Evolutionary conservation across 2,329 filamentous ascomycete genomes (phyloP).

Genomic region (Diaporthe humulicola): DNA sequence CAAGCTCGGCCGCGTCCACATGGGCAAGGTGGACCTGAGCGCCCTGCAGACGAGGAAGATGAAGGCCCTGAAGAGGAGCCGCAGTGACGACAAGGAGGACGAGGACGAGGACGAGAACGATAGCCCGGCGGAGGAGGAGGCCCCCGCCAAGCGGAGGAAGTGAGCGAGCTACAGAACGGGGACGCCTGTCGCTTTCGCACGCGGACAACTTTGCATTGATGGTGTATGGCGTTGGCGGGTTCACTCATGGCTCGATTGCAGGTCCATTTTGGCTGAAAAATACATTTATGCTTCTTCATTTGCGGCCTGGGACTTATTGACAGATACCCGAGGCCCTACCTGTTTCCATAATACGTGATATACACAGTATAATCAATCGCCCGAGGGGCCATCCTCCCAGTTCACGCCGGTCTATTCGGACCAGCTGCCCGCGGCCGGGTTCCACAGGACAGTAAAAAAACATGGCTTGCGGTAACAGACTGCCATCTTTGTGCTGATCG

Average conservation of each 20-base stretch:
- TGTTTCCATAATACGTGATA: background rate
- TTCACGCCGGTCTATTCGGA: background rate
- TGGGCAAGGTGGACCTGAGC: slow-evolving; percentile 89
- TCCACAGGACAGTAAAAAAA: background rate
- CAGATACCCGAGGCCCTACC: background rate
- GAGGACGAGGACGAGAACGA: slow-evolving; percentile 63
- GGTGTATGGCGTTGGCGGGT: slow-evolving; percentile 39
- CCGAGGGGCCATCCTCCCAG: background rate
- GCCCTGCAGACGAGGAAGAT: slow-evolving; percentile 97
- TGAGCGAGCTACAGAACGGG: slow-evolving; percentile 37
- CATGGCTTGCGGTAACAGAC: background rate
- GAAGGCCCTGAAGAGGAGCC: slow-evolving; percentile 94
- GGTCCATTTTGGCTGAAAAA: slow-evolving; percentile 11
- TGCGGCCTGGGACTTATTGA: background rate
- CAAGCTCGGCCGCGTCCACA: slow-evolving; percentile 93
- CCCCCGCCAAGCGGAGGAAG: slow-evolving; percentile 54
- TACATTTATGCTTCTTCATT: background rate
- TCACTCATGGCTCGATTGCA: slow-evolving; percentile 13
- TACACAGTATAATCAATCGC: background rate
- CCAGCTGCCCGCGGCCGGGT: background rate
- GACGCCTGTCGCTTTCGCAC: background rate
- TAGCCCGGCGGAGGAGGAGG: slow-evolving; percentile 48
- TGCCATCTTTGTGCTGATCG: background rate
- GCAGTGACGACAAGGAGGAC: slow-evolving; percentile 70
- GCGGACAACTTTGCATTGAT: slow-evolving; percentile 30